Percentiles rank a stretch among this genome's conserved stretches.
These are phyloP conservation scores for Acarospora socialis DNA, from an alignment of 2,329 filamentous ascomycete genomes.

Conservation along the genomic window DNA sequence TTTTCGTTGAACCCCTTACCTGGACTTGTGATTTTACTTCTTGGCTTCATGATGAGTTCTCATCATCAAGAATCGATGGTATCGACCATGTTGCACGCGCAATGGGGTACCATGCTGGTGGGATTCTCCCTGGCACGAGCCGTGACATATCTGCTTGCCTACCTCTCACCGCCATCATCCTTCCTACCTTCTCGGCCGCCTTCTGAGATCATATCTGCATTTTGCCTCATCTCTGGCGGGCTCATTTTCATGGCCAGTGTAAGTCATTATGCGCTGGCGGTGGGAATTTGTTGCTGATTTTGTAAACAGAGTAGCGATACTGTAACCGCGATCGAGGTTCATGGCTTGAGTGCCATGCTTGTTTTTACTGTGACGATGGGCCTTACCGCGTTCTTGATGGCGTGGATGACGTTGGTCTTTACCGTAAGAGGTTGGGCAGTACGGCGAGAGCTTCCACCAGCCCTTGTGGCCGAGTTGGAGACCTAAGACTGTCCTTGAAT, in stretches of 20 bases:
- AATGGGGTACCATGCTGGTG: slow-evolving; percentile 78
- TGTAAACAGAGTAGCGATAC: slow-evolving; percentile 54
- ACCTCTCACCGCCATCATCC: slow-evolving; percentile 66
- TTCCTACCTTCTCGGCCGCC: slow-evolving; percentile 72
- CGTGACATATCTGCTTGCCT: slow-evolving; percentile 67
- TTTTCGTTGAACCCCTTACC: slow-evolving; percentile 82
- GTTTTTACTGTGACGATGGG: slow-evolving; percentile 82
- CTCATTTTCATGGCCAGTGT: slow-evolving; percentile 86
- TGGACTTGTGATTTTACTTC: slow-evolving; percentile 67
- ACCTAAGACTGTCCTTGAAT: no score
- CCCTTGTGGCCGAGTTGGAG: no score
- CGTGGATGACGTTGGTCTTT: slow-evolving; percentile 64
- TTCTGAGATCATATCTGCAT: slow-evolving; percentile 74
- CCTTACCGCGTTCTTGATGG: slow-evolving; percentile 67
- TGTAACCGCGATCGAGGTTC: slow-evolving; percentile 59
- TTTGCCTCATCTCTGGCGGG: slow-evolving; percentile 76
- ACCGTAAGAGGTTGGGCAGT: slow-evolving; percentile 80
- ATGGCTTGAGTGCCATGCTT: slow-evolving; percentile 79
- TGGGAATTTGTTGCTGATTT: slow-evolving; percentile 15
- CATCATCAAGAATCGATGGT: slow-evolving; percentile 75
- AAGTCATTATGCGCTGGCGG: slow-evolving; percentile 25
- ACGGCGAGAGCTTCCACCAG: slow-evolving; percentile 23
- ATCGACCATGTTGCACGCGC: slow-evolving; percentile 81
- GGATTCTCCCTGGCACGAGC: slow-evolving; percentile 66
- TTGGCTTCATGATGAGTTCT: slow-evolving; percentile 90